These are phyloP conservation scores for Populus trichocarpa DNA, from an alignment of 441 rosid species.

Conservation along the genomic window DNA sequence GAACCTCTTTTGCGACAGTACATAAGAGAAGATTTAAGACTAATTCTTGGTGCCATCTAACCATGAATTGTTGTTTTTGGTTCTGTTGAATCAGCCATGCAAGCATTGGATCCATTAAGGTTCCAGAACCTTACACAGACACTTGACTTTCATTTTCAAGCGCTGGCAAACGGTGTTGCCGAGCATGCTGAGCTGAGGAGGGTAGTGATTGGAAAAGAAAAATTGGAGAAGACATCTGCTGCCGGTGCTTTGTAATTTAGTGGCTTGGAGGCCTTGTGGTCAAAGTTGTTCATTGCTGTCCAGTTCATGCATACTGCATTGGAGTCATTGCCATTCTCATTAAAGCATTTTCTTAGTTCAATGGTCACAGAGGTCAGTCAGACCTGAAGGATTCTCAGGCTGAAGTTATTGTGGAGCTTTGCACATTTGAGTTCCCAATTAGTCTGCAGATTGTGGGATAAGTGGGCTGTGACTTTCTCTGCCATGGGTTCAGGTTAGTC, in stretches of 20 bases:
- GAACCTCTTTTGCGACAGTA: background rate
- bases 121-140: slow-evolving; percentile 77
- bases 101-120: slow-evolving; percentile 62
- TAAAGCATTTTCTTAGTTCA: slow-evolving; percentile 26
- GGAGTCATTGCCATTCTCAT: slow-evolving; percentile 13
- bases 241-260: slow-evolving; percentile 39
- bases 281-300: slow-evolving; percentile 22
- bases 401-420: slow-evolving; percentile 12
- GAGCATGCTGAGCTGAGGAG: slow-evolving; percentile 96
- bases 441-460: background rate
- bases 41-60: background rate
- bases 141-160: slow-evolving; percentile 80
- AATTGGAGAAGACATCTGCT: slow-evolving; percentile 62
- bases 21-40: background rate
- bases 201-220: slow-evolving; percentile 80
- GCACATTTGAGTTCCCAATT: slow-evolving; percentile 15
- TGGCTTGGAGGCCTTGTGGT: background rate
- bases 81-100: slow-evolving; percentile 46
- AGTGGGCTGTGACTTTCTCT: slow-evolving; percentile 11
- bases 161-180: slow-evolving; percentile 78
- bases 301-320: slow-evolving; percentile 14
- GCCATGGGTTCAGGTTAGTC: slow-evolving; percentile 11
- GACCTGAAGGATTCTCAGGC: slow-evolving; percentile 7
- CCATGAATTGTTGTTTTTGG: background rate
- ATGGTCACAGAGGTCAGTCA: slow-evolving; percentile 11